Percentiles rank a stretch among this genome's conserved stretches.
phyloP scores from a whole-genome alignment of 495 filamentous ascomycete genomes.

The Neurospora discreta region DNA sequence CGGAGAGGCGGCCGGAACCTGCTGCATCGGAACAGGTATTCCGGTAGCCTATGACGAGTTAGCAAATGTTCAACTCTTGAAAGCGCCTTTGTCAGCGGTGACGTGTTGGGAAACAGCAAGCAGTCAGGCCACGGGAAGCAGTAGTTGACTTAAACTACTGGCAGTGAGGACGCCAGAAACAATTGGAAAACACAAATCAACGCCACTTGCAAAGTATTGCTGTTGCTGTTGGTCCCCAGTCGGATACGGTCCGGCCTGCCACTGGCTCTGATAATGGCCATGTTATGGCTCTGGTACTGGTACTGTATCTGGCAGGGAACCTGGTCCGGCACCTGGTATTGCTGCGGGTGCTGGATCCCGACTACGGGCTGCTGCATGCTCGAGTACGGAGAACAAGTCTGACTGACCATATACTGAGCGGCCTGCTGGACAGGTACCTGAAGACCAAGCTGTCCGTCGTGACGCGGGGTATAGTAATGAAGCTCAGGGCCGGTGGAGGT shows the following conservation, averaged over 20 bases:
- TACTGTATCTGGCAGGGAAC: neutral
- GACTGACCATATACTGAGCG: neutral
- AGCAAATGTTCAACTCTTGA: neutral
- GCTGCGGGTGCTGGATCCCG: neutral
- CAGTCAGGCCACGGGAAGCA: neutral
- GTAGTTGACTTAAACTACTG: neutral
- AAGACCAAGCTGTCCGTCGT: slow-evolving; percentile 14
- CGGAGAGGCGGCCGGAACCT: slow-evolving; percentile 1
- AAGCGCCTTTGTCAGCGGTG: neutral
- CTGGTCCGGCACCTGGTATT: neutral
- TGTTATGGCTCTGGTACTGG: neutral
- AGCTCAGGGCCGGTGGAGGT: slow-evolving; percentile 32
- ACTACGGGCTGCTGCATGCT: neutral
- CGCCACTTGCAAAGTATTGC: neutral
- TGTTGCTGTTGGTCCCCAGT: neutral
- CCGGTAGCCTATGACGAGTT: slow-evolving; percentile 1
- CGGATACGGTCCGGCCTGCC: neutral
- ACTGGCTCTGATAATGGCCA: neutral
- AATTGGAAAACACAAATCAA: neutral
- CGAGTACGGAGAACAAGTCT: neutral
- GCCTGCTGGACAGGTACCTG: slow-evolving; percentile 3
- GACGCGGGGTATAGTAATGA: slow-evolving; percentile 35
- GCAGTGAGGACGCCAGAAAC: neutral
- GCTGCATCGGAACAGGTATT: slow-evolving; percentile 7
- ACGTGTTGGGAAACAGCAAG: neutral